Evolutionary conservation across 805 yeast genomes (phyloP), one percentile per base, ranked within the genome.

Genomic region (Yamadazyma scolyti): DNA sequence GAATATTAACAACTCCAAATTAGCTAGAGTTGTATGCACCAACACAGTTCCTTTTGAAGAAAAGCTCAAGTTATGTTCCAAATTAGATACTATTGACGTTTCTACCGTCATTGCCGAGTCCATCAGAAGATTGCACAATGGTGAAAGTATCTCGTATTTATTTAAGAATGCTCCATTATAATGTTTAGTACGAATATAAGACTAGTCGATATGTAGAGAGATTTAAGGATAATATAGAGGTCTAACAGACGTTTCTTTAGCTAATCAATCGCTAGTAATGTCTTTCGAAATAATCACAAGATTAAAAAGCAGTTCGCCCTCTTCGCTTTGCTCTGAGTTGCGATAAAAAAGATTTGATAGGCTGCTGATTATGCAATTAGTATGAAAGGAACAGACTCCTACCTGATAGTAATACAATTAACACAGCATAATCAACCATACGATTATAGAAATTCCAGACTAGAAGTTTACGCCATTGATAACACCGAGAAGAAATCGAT

Each of bases 51-150:
- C 97, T 5, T 75, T 87, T 36, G 81, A 73, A 37, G 77, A 75
- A 20, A 74, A 77, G 47, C 62, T 75, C 44, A 65, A 66, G 20
- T 46, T 48, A 12, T 82, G 90, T 54, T 66, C 77, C 10, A 85
- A 82, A 52, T 65, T 93, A 42, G 88, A 82, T 33, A 78, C 79
- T 30, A 77, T 90, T 36, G 97, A 90, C 56, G 79, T 93, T 36
- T 74, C 87, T 46, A 83, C 93, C 12, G 82, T 85, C 6, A 61
- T 90, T 37, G 97, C 97, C 6, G 98, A 93, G 59, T 90, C 95
- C 19, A 82, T 90, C 36, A 77, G 97, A 57, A 77, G 98, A 51
- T 68, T 90, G 46, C 98, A 90, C 58, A 90, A 93, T 52, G 98
- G 98, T 49, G 98, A 90, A 65, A 82, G 94, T 52, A 83, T 89